Conservation (phyloP, 176 grass and related monocot species). For the Typha latifolia region DNA sequence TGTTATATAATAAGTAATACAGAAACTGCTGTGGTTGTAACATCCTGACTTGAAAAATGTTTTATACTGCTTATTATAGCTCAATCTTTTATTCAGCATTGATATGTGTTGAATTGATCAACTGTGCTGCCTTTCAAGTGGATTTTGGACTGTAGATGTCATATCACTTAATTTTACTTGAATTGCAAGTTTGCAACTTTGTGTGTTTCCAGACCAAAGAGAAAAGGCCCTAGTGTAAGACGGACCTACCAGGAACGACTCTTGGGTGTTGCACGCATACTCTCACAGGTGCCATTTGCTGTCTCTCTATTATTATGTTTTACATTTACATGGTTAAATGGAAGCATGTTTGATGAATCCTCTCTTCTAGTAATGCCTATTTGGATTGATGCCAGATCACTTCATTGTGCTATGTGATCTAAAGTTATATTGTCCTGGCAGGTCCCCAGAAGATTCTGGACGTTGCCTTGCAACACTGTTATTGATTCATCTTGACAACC, state of each 20-base stretch:
- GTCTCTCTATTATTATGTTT: neutral
- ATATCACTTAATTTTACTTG: neutral
- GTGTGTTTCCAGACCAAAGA: slow-evolving; percentile 34
- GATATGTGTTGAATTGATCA: no score
- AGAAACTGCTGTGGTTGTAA: no score
- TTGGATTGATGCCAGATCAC: neutral
- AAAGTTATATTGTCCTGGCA: neutral
- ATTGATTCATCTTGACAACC: no score
- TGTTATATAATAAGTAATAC: no score
- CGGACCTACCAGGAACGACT: slow-evolving; percentile 55
- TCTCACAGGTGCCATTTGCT: slow-evolving; percentile 49
- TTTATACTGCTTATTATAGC: no score
- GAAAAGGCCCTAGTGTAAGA: slow-evolving; percentile 41
- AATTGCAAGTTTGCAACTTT: neutral
- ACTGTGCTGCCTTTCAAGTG: no score
- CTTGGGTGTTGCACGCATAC: slow-evolving; percentile 63
- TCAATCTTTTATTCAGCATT: no score
- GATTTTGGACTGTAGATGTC: neutral
- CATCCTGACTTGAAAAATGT: no score
- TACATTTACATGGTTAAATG: neutral
- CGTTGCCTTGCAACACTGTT: no score
- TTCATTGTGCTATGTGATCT: neutral
- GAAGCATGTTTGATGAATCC: neutral
- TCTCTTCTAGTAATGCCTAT: neutral
- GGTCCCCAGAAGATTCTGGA: no score